Percentiles rank a stretch among this genome's conserved stretches.
phyloP scores from a whole-genome alignment of 139 green algal species.

The Limnomonas spitsbergensis region DNA sequence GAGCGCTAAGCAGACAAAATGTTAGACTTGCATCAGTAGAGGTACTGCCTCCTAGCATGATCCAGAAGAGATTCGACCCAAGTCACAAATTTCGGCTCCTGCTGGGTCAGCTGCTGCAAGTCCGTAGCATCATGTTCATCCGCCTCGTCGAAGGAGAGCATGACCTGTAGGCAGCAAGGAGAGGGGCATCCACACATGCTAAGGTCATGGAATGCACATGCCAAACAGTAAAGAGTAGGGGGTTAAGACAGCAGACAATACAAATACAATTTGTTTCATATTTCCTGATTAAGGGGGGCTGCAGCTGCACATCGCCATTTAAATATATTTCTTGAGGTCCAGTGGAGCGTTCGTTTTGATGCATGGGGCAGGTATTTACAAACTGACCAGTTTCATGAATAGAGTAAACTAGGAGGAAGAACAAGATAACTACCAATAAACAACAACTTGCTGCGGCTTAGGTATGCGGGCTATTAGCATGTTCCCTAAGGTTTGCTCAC shows the following conservation, averaged over 20 bases:
- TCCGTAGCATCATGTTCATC: background rate
- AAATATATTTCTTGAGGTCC: background rate
- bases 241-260: background rate
- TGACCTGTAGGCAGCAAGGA: background rate
- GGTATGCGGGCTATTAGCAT: too few species aligned
- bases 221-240: background rate
- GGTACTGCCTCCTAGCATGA: conserved; percentile 5
- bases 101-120: background rate
- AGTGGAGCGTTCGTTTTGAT: too few species aligned
- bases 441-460: too few species aligned
- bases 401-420: too few species aligned
- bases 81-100: conserved; percentile 2
- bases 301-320: background rate
- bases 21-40: conserved; percentile 8
- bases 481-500: conserved; percentile 46
- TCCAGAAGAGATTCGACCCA: background rate
- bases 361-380: too few species aligned
- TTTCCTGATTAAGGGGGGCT: background rate
- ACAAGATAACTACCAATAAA: too few species aligned
- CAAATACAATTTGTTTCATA: background rate
- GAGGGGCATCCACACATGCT: background rate
- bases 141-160: background rate
- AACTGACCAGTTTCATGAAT: too few species aligned
- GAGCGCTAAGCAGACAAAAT: too few species aligned
- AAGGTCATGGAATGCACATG: background rate